phyloP scores from a whole-genome alignment of 2,329 filamentous ascomycete genomes.

The Zasmidium cellare region DNA sequence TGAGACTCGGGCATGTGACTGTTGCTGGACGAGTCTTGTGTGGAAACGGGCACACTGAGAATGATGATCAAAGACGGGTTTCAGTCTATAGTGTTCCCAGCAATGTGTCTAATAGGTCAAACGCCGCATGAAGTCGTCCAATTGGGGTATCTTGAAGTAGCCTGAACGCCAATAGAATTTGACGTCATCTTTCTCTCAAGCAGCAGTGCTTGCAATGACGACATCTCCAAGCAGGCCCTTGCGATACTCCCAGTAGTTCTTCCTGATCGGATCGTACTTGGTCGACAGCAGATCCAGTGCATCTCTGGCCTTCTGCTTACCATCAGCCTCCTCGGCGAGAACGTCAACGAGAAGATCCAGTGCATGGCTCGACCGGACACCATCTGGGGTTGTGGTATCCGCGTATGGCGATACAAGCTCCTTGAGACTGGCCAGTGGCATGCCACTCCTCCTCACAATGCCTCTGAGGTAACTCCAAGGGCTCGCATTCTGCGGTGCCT shows the following conservation, averaged over 20 bases:
- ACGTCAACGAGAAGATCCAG: conserved; percentile 73
- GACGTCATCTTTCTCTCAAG: too few relatives aligned
- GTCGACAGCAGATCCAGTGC: conserved; percentile 73
- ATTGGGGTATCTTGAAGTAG: too few relatives aligned
- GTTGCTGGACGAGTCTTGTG: too few relatives aligned
- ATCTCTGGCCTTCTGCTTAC: conserved; percentile 63
- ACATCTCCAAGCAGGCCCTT: conserved; percentile 47
- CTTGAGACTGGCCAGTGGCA: conserved; percentile 51
- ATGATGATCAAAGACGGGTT: too few relatives aligned
- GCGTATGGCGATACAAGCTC: conserved; percentile 57
- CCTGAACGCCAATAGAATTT: too few relatives aligned
- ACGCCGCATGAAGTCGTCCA: too few relatives aligned
- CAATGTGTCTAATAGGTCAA: too few relatives aligned
- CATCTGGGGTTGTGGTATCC: conserved; percentile 46
- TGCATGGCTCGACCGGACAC: conserved; percentile 61
- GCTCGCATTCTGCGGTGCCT: conserved; percentile 90
- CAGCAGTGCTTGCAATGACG: too few relatives aligned
- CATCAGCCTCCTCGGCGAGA: conserved; percentile 53
- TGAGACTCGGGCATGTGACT: too few relatives aligned
- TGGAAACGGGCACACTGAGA: too few relatives aligned
- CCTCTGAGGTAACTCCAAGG: conserved; percentile 91
- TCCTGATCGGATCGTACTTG: conserved; percentile 87
- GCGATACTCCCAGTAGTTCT: conserved; percentile 88
- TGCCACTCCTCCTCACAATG: conserved; percentile 66
- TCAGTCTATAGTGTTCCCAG: too few relatives aligned